phyloP scores from a whole-genome alignment of 1,139 yeast genomes.

The Schizosaccharomyces versatilis region DNA sequence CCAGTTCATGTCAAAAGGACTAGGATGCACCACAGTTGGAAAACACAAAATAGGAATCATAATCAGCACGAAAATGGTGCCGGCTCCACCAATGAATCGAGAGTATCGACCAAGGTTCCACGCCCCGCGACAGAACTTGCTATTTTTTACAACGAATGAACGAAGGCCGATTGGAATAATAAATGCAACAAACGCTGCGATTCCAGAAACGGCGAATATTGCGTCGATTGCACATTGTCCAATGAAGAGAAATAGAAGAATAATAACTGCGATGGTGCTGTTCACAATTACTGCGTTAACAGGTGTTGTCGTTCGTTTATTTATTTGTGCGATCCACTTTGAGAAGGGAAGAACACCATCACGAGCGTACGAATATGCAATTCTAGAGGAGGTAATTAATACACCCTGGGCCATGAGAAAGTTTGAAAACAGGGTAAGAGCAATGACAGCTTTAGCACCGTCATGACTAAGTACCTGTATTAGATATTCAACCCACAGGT shows the following conservation, averaged over 20 bases:
- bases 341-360: conserved; percentile 50
- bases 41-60: conserved; percentile 51
- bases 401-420: conserved; percentile 52
- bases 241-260: conserved; percentile 39
- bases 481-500: conserved; percentile 49
- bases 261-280: conserved; percentile 33
- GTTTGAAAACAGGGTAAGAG: conserved; percentile 37
- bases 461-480: conserved; percentile 25
- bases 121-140: conserved; percentile 39
- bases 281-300: conserved; percentile 49
- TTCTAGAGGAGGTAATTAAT: conserved; percentile 49
- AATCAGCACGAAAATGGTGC: conserved; percentile 24
- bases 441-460: neutral
- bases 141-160: conserved; percentile 29
- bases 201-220: conserved; percentile 55
- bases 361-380: conserved; percentile 43
- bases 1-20: conserved; percentile 7
- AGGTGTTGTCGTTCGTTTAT: conserved; percentile 36
- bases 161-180: conserved; percentile 44
- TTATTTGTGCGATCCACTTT: conserved; percentile 29
- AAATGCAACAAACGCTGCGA: conserved; percentile 49
- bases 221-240: conserved; percentile 53
- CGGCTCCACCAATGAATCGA: conserved; percentile 21
- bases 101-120: conserved; percentile 42
- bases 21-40: conserved; percentile 34